Conservation (phyloP, 345 rosid genomes). For the Cochlearia excelsa region DNA sequence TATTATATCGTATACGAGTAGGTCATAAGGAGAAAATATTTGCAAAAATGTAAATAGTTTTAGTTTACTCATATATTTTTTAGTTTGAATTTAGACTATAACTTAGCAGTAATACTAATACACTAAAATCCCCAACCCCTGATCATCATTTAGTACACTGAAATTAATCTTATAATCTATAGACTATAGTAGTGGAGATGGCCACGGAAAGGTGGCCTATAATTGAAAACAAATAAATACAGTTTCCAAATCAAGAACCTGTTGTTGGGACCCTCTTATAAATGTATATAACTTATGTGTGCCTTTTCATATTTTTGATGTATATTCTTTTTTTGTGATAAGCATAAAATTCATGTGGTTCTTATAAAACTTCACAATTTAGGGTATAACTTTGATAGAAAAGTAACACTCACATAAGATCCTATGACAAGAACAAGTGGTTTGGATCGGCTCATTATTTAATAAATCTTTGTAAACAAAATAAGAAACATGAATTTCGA, state of each 20-base stretch:
- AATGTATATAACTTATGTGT: conserved; percentile 8
- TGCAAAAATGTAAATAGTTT: no score
- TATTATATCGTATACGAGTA: no score
- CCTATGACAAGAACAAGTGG: conserved; percentile 15
- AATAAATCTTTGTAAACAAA: conserved; percentile 12
- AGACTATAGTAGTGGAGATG: no score
- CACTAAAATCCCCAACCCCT: no score
- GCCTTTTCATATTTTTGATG: conserved; percentile 12
- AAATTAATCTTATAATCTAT: no score
- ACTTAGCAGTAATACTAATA: no score
- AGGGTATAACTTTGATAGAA: conserved; percentile 22
- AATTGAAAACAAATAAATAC: not conserved
- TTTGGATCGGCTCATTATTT: conserved; percentile 5
- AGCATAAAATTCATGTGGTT: conserved; percentile 23
- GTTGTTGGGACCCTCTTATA: conserved; percentile 22
- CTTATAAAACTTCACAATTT: conserved; percentile 25
- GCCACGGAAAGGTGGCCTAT: conserved; percentile 23
- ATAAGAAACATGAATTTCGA: not conserved
- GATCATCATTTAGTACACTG: no score
- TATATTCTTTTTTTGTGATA: conserved; percentile 19
- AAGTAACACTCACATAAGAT: conserved; percentile 22
- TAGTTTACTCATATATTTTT: no score
- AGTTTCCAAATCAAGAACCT: conserved; percentile 19
- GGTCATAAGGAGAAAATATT: no score
- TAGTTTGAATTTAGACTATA: no score